phyloP scores from a whole-genome alignment of 176 grass and related monocot species.

The Lolium rigidum region DNA sequence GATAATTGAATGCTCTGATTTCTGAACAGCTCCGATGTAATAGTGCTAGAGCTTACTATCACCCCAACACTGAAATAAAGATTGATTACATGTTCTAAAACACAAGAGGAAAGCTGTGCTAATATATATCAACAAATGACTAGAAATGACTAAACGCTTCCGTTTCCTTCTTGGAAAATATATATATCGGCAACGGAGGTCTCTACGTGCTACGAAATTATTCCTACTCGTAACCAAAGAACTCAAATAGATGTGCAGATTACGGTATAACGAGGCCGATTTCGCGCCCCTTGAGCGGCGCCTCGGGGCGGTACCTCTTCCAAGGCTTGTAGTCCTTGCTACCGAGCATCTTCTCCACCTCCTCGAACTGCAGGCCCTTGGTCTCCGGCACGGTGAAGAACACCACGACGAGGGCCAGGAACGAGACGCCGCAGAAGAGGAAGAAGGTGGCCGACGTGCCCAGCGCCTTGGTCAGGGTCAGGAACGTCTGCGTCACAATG shows the following conservation, averaged over 20 bases:
- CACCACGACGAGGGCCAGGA: slow-evolving; percentile 61
- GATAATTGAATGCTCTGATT: no score
- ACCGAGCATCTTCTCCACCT: slow-evolving; percentile 92
- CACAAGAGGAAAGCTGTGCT: neutral
- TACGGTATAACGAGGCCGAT: slow-evolving; percentile 11
- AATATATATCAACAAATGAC: neutral
- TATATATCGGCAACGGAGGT: neutral
- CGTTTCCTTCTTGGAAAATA: neutral
- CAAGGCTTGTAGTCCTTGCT: slow-evolving; percentile 80
- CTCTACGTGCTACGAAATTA: slow-evolving; percentile 6
- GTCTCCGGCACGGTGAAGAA: slow-evolving; percentile 94
- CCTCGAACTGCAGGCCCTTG: slow-evolving; percentile 88
- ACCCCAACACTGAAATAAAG: neutral
- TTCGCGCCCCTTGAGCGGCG: slow-evolving; percentile 31
- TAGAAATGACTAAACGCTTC: slow-evolving; percentile 17
- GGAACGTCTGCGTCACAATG: slow-evolving; percentile 89
- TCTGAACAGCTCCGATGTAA: no score
- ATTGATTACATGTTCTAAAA: neutral
- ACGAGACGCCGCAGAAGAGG: slow-evolving; percentile 74
- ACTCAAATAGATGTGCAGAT: neutral
- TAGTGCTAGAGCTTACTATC: no score
- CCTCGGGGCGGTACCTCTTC: slow-evolving; percentile 54
- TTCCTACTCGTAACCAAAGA: slow-evolving; percentile 10
- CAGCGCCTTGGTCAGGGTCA: slow-evolving; percentile 83
- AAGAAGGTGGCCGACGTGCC: slow-evolving; percentile 89